phyloP scores from a whole-genome alignment of 371 early-diverging fungal species.

The Mucor indicus region DNA sequence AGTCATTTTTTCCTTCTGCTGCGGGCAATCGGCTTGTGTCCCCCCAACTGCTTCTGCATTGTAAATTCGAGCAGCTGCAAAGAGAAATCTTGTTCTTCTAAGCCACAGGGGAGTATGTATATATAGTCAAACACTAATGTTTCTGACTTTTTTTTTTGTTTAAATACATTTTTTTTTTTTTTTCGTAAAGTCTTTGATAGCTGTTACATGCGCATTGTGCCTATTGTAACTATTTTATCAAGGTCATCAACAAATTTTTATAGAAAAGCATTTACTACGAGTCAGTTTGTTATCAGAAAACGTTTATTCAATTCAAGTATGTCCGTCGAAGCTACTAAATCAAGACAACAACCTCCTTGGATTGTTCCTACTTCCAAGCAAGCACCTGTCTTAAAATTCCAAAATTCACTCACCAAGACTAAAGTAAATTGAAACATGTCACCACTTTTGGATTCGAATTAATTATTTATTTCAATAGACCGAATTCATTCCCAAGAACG shows the following conservation, averaged over 20 bases:
- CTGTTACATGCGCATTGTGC: slow-evolving; percentile 10
- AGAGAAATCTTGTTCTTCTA: no score
- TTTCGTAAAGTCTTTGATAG: neutral
- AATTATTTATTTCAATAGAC: slow-evolving; percentile 55
- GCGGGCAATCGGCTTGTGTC: no score
- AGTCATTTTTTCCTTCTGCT: no score
- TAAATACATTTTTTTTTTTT: neutral
- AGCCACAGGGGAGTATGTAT: no score
- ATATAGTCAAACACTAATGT: no score
- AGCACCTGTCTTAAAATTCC: slow-evolving; percentile 55
- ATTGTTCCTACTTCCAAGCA: slow-evolving; percentile 10
- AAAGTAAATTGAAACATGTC: slow-evolving; percentile 42
- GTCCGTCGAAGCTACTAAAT: slow-evolving; percentile 3
- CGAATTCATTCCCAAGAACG: slow-evolving; percentile 79
- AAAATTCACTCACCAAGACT: slow-evolving; percentile 77
- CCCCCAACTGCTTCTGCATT: no score
- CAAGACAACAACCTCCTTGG: slow-evolving; percentile 48
- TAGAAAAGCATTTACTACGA: neutral
- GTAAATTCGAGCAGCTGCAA: no score
- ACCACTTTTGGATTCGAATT: neutral
- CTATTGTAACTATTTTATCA: slow-evolving; percentile 1
- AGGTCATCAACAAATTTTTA: neutral
- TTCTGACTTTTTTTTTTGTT: no score
- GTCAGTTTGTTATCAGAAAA: no score
- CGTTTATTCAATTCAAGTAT: neutral